Evolutionary conservation across 169 alveolate species (phyloP).

Genomic region (Plasmodium knowlesi): DNA sequence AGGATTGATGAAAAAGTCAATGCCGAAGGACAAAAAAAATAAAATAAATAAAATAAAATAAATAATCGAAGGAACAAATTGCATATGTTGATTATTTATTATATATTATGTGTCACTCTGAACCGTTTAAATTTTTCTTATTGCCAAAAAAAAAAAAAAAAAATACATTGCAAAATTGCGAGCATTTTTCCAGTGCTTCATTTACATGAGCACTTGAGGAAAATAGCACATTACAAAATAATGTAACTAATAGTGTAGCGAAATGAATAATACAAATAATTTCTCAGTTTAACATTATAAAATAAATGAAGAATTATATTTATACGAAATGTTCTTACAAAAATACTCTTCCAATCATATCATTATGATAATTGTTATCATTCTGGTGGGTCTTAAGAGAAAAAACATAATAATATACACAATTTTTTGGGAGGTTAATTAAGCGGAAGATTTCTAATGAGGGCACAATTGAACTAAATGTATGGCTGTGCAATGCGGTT

Average conservation of each 20-base stretch:
- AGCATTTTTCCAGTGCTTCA: background rate
- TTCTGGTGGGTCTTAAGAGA: background rate
- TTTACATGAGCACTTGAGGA: background rate
- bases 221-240: background rate
- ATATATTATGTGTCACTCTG: background rate
- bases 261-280: background rate
- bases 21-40: background rate
- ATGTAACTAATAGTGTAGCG: background rate
- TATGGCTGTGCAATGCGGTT: background rate
- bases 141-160: no score
- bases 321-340: background rate
- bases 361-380: background rate
- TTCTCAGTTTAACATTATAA: background rate
- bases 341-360: background rate
- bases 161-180: background rate
- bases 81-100: background rate
- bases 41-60: no score
- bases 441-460: background rate
- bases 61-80: background rate
- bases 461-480: background rate
- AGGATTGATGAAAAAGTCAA: background rate
- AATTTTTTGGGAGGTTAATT: background rate
- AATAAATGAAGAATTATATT: background rate
- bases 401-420: background rate
- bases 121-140: background rate